Evolutionary conservation across 495 filamentous ascomycete species (phyloP).

Genomic region (Aspergillus diversus): DNA sequence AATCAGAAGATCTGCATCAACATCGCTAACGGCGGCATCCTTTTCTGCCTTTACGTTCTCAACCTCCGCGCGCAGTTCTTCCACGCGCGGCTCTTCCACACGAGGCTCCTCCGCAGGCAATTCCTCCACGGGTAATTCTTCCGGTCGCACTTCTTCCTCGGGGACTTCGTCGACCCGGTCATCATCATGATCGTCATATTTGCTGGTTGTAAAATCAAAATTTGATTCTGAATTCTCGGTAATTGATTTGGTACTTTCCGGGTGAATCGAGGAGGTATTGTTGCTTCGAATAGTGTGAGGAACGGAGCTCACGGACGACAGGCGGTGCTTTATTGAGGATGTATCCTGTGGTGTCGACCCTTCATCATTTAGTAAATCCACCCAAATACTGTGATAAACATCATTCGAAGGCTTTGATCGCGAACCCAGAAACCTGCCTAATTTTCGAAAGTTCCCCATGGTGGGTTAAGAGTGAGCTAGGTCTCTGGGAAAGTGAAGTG

Average conservation of each 20-base stretch:
- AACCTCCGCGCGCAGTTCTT: neutral
- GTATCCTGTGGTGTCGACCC: neutral
- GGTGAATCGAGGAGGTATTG: neutral
- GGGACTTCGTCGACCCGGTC: too few relatives aligned
- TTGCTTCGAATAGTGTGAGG: neutral
- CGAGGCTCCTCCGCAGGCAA: too few relatives aligned
- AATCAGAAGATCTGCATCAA: constrained; percentile 10
- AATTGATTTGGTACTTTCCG: too few relatives aligned
- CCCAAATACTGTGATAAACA: neutral
- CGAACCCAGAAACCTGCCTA: neutral
- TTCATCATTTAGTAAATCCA: neutral
- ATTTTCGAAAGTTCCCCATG: neutral
- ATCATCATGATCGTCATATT: too few relatives aligned
- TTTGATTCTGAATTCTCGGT: too few relatives aligned
- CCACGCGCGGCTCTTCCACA: too few relatives aligned
- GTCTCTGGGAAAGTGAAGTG: too few relatives aligned
- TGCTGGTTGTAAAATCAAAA: too few relatives aligned
- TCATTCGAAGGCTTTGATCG: neutral
- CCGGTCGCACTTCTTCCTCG: too few relatives aligned
- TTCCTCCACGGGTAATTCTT: too few relatives aligned
- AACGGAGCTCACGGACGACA: neutral
- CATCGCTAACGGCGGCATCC: neutral
- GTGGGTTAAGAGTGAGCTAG: neutral
- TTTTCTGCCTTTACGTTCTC: neutral
- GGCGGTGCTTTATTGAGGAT: neutral